These are phyloP conservation scores for Drechmeria coniospora DNA, from an alignment of 2,329 filamentous ascomycete genomes.

Conservation along the genomic window DNA sequence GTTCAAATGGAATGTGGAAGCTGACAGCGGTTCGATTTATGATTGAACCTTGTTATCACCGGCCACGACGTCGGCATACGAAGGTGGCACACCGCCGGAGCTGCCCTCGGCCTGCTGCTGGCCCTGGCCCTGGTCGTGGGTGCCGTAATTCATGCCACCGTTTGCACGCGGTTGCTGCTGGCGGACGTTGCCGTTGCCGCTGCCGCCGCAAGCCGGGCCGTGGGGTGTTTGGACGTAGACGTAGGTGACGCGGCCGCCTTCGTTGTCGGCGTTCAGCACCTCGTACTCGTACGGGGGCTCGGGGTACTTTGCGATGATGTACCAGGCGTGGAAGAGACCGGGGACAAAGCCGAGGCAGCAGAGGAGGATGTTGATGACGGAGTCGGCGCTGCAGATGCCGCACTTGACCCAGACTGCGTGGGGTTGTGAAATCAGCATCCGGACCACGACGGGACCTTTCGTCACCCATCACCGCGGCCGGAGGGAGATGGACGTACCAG, in stretches of 20 bases:
- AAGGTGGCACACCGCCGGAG: conserved; percentile 47
- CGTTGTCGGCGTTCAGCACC: conserved; percentile 39
- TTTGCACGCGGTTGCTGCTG: conserved; percentile 11
- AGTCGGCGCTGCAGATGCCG: conserved; percentile 84
- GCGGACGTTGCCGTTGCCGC: not conserved
- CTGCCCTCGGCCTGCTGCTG: conserved; percentile 22
- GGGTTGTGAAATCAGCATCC: conserved; percentile 6
- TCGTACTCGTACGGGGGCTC: conserved; percentile 61
- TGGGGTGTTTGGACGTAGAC: conserved; percentile 51
- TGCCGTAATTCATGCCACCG: conserved; percentile 8
- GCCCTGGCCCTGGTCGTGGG: conserved; percentile 11
- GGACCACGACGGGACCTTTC: too few species aligned
- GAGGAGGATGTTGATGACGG: conserved; percentile 87
- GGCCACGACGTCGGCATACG: conserved; percentile 78
- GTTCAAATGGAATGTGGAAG: not conserved
- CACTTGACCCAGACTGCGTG: conserved; percentile 86
- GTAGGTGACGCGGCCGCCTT: conserved; percentile 52
- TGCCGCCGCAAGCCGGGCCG: too few species aligned
- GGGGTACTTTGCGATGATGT: conserved; percentile 86
- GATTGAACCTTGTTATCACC: conserved; percentile 83
- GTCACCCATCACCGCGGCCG: not conserved
- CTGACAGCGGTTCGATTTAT: too few species aligned
- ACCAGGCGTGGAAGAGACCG: conserved; percentile 90
- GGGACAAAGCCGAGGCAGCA: conserved; percentile 67
- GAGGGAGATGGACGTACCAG: conserved; percentile 26